phyloP scores from a whole-genome alignment of 1,284 basidiomycete genomes.

The Boletus mariae region DNA sequence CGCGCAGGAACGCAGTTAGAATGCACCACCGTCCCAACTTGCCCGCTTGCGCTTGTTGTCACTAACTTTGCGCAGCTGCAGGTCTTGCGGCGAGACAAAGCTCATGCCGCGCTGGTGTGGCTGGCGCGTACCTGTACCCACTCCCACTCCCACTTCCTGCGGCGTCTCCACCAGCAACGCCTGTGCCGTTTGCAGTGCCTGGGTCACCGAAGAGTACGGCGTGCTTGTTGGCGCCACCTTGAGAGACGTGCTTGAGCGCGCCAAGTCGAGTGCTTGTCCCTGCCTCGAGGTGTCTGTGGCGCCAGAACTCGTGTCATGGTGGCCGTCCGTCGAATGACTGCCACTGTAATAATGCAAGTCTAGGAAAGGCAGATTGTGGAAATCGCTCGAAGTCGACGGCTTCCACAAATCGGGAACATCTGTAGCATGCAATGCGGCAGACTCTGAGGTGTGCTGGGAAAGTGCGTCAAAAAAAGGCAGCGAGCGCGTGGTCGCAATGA shows the following conservation, averaged over 20 bases:
- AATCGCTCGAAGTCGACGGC: conserved; percentile 31
- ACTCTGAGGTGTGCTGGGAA: conserved; percentile 20
- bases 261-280: conserved; percentile 66
- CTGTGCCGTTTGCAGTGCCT: conserved; percentile 29
- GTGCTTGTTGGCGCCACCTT: conserved; percentile 30
- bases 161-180: conserved; percentile 20
- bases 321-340: conserved; percentile 27
- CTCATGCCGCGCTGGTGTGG: conserved; percentile 59
- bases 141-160: conserved; percentile 11
- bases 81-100: conserved; percentile 62
- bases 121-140: conserved; percentile 21
- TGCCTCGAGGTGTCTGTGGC: conserved; percentile 36
- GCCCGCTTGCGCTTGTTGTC: conserved; percentile 70
- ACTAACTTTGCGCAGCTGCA: conserved; percentile 48
- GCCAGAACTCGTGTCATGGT: conserved; percentile 19
- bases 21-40: conserved; percentile 65
- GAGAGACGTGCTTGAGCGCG: conserved; percentile 39
- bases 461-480: conserved; percentile 34
- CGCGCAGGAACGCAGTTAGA: conserved; percentile 10
- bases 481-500: conserved; percentile 27
- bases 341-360: conserved; percentile 66
- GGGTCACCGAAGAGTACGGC: conserved; percentile 30
- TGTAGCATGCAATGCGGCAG: conserved; percentile 24
- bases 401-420: conserved; percentile 30
- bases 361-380: conserved; percentile 62